Conservation (phyloP, 208 protist species). For the Leishmania braziliensis region DNA sequence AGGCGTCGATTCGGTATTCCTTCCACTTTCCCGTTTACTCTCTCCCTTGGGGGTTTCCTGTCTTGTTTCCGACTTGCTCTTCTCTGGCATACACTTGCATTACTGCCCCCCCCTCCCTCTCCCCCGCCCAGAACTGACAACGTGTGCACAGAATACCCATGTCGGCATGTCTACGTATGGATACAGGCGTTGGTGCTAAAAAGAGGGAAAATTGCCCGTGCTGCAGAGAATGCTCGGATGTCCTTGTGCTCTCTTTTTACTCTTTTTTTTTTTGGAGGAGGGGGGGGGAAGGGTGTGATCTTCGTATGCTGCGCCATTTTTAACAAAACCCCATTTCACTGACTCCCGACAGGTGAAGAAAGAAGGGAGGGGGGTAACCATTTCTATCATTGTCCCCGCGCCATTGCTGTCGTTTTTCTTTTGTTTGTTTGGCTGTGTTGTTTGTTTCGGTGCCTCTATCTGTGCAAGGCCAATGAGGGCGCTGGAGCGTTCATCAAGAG, state of each 20-base stretch:
- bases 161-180: background rate
- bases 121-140: background rate
- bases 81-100: too few relatives aligned
- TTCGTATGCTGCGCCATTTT: too few relatives aligned
- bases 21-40: too few relatives aligned
- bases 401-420: background rate
- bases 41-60: too few relatives aligned
- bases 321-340: too few relatives aligned
- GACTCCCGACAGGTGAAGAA: too few relatives aligned
- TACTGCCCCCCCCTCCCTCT: too few relatives aligned
- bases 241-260: background rate
- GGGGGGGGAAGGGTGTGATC: too few relatives aligned
- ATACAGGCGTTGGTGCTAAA: background rate
- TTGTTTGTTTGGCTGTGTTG: background rate
- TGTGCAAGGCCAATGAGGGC: background rate
- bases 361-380: too few relatives aligned
- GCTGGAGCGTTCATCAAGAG: background rate
- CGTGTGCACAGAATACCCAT: background rate
- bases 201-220: background rate
- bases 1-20: too few relatives aligned
- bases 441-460: background rate
- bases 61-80: too few relatives aligned
- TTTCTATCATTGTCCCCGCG: too few relatives aligned
- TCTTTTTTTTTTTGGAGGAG: background rate
- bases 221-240: background rate